phyloP scores from a whole-genome alignment of 2,329 filamentous ascomycete species.

The Cercospora sp. region DNA sequence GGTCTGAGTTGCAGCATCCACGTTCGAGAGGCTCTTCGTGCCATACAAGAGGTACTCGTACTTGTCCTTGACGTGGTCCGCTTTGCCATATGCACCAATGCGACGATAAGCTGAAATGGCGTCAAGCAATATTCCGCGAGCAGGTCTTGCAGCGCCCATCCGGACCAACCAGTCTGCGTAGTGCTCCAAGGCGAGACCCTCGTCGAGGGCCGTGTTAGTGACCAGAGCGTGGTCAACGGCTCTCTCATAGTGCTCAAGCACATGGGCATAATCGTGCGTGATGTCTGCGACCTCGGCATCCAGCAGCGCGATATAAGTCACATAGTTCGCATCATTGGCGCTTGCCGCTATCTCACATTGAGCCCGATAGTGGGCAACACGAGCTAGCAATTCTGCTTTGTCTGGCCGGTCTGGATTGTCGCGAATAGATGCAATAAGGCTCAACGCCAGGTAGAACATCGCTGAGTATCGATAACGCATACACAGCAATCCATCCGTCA shows the following conservation, averaged over 20 bases:
- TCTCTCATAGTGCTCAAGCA: slow-evolving; percentile 67
- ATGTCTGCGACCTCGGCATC: slow-evolving; percentile 67
- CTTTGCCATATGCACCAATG: slow-evolving; percentile 68
- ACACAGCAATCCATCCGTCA: slow-evolving; percentile 48
- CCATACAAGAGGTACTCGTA: slow-evolving; percentile 68
- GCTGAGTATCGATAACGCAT: slow-evolving; percentile 47
- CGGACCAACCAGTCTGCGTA: slow-evolving; percentile 72
- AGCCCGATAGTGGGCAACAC: slow-evolving; percentile 58
- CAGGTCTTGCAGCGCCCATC: slow-evolving; percentile 65
- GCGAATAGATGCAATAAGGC: slow-evolving; percentile 45
- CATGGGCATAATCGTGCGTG: slow-evolving; percentile 47
- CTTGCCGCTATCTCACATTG: slow-evolving; percentile 65
- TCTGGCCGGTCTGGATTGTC: slow-evolving; percentile 31
- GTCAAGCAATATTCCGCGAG: slow-evolving; percentile 68
- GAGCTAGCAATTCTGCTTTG: slow-evolving; percentile 50
- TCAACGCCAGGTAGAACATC: slow-evolving; percentile 47
- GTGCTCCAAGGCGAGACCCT: slow-evolving; percentile 71
- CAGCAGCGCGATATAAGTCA: slow-evolving; percentile 67
- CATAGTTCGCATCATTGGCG: slow-evolving; percentile 70
- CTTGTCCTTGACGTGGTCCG: slow-evolving; percentile 66
- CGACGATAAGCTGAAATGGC: slow-evolving; percentile 68
- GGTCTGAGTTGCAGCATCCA: slow-evolving; percentile 67
- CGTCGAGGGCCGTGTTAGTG: slow-evolving; percentile 67
- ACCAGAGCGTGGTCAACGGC: slow-evolving; percentile 71
- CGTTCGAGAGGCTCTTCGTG: slow-evolving; percentile 59